phyloP scores from a whole-genome alignment of 1,139 yeast genomes.

The Candida sp. region DNA sequence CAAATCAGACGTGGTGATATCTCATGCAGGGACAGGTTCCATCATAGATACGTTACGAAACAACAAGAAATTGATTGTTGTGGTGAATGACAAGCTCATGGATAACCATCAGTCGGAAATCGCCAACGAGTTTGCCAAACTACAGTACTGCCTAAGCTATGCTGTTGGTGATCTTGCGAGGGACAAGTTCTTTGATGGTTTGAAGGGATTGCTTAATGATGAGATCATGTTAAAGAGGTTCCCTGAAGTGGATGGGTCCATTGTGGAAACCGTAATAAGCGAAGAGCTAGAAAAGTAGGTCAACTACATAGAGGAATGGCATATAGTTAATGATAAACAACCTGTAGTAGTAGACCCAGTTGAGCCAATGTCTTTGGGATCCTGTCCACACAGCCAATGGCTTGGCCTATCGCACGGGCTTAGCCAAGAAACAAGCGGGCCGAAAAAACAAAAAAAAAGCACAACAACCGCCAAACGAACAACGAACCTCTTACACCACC shows the following conservation, averaged over 20 bases:
- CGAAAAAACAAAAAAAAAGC: not conserved
- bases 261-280: conserved; percentile 11
- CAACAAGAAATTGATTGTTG: conserved; percentile 64
- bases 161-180: conserved; percentile 6
- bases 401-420: no score
- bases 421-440: no score
- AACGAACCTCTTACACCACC: not conserved
- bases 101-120: conserved; percentile 89
- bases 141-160: conserved; percentile 17
- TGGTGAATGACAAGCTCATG: conserved; percentile 73
- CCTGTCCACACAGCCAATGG: no score
- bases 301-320: not conserved
- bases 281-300: conserved; percentile 11
- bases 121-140: conserved; percentile 56
- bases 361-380: no score
- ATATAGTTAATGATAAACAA: no score
- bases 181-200: conserved; percentile 3
- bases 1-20: conserved; percentile 61
- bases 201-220: conserved; percentile 6
- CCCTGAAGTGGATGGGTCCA: conserved; percentile 6
- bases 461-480: not conserved
- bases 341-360: not conserved
- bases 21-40: conserved; percentile 97
- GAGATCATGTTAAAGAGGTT: conserved; percentile 5
- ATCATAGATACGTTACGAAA: conserved; percentile 75